Evolutionary conservation across 306 rosid species (phyloP).

Genomic region (Castanospermum australe): DNA sequence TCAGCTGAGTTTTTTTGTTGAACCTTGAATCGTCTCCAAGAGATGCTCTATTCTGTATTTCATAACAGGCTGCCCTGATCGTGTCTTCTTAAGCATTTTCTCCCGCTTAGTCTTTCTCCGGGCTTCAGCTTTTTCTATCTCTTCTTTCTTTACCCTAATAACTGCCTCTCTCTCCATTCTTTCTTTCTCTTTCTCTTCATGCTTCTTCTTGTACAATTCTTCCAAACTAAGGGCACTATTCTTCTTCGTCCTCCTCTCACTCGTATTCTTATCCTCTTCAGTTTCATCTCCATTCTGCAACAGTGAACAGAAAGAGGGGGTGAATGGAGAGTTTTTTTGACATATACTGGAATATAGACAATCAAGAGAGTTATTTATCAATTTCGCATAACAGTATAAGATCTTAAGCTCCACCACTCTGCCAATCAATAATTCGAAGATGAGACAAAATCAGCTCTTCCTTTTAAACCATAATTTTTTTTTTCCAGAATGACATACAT

Average conservation of each 20-base stretch:
- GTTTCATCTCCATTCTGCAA: too few relatives aligned
- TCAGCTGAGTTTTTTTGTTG: slow-evolving; percentile 22
- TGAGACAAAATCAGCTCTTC: too few relatives aligned
- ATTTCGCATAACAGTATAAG: background rate
- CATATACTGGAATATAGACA: background rate
- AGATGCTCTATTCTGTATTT: slow-evolving; percentile 64
- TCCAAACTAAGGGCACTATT: too few relatives aligned
- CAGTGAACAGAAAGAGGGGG: background rate
- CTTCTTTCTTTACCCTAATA: slow-evolving; percentile 46
- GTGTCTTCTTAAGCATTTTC: slow-evolving; percentile 58
- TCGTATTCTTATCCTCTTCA: too few relatives aligned
- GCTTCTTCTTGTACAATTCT: too few relatives aligned
- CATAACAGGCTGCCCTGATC: slow-evolving; percentile 67
- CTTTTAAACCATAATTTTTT: background rate
- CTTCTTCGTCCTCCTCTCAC: too few relatives aligned
- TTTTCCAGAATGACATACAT: background rate
- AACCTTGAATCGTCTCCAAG: slow-evolving; percentile 54
- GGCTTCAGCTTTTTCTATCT: slow-evolving; percentile 41
- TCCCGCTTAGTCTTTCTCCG: slow-evolving; percentile 48
- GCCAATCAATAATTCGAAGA: too few relatives aligned
- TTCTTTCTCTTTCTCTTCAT: slow-evolving; percentile 52
- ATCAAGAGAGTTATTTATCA: background rate
- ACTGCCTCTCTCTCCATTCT: slow-evolving; percentile 53
- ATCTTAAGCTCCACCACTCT: background rate
- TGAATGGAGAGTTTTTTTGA: background rate